Base-by-base conservation (phyloP, 495 filamentous ascomycete genomes). In the Evansstolkia leycettana region DNA sequence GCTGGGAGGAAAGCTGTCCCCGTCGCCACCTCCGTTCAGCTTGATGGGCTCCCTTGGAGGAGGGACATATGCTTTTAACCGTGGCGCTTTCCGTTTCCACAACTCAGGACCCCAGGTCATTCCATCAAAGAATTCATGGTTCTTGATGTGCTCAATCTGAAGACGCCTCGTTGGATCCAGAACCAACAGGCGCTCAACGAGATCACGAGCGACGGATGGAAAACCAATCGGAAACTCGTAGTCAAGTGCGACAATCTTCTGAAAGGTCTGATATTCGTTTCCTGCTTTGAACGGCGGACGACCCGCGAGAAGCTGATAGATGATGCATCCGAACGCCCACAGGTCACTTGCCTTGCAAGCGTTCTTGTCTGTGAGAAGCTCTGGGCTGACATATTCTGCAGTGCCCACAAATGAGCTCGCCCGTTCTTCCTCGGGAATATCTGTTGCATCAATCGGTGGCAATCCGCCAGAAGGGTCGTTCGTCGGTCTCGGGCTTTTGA, bases 311-410 rank as follows among this genome's bases (percentile, higher is more conserved):
- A 99, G 70, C 58, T 99, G 92, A 55, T 94, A 99, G 39, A 99
- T 80, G 41, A 99, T 99, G 57, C 92, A 99, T n/a, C 92, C 92
- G 65, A 96, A 95, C 2, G 92, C 92, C 92, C 92, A 99, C 20
- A 99, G 58, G 54, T 99, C 92, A 50, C 88, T 94, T 14, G 92
- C 86, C 61, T 96, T 99, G 64, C 92, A 94, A 7, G 89, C 90
- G 43, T 85, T 87, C 64, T 96, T 96, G 42, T 94, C 84, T 1
- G 80, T 93, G 41, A 99, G 66, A 19, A 99, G 69, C 47, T 99
- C 92, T 0, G 92, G 92, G 47, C 87, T 94, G 43, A 99, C 92
- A 51, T 99, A 99, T 54, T 99, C 92, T 1, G 92, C 92, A 4
- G 92, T 99, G 32, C 92, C 92, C 15, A 99, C 92, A 59, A 99